phyloP scores from a whole-genome alignment of 306 rosid genomes.

The Malus orientalis region DNA sequence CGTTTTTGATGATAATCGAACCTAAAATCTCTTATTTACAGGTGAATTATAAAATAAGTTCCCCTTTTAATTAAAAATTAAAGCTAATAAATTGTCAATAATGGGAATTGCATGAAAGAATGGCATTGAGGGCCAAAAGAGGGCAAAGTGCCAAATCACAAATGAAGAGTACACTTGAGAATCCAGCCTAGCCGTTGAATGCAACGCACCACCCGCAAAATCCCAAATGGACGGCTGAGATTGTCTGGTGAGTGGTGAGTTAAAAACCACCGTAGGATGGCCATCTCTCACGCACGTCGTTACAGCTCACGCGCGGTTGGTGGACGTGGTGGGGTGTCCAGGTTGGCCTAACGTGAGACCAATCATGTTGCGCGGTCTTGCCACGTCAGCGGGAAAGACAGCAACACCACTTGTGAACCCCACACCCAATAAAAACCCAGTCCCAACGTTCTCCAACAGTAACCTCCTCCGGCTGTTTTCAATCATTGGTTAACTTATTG shows the following conservation, averaged over 20 bases:
- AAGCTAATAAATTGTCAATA: background rate
- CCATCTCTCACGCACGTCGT: conserved; percentile 34
- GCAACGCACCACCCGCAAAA: conserved; percentile 44
- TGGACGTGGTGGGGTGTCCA: conserved; percentile 40
- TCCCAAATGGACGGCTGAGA: conserved; percentile 32
- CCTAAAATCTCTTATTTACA: too few relatives aligned
- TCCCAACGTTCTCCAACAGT: conserved; percentile 34
- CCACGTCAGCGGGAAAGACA: conserved; percentile 37
- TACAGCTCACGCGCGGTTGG: conserved; percentile 66
- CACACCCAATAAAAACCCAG: conserved; percentile 1
- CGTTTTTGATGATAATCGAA: accelerated
- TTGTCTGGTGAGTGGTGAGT: background rate
- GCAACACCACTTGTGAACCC: conserved; percentile 13
- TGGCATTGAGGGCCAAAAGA: background rate
- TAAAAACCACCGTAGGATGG: conserved; percentile 20
- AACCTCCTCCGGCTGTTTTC: conserved; percentile 20
- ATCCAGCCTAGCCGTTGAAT: conserved; percentile 35
- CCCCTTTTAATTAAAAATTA: background rate
- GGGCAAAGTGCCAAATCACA: conserved; percentile 2
- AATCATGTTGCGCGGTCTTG: conserved; percentile 47
- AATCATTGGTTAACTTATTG: conserved; percentile 25
- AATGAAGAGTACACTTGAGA: conserved; percentile 2
- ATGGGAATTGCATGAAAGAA: background rate
- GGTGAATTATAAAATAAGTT: background rate
- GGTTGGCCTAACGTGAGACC: conserved; percentile 48